Evolutionary conservation across 192 early-diverging fungal species (phyloP).

Genomic region (Coemansia sp.): DNA sequence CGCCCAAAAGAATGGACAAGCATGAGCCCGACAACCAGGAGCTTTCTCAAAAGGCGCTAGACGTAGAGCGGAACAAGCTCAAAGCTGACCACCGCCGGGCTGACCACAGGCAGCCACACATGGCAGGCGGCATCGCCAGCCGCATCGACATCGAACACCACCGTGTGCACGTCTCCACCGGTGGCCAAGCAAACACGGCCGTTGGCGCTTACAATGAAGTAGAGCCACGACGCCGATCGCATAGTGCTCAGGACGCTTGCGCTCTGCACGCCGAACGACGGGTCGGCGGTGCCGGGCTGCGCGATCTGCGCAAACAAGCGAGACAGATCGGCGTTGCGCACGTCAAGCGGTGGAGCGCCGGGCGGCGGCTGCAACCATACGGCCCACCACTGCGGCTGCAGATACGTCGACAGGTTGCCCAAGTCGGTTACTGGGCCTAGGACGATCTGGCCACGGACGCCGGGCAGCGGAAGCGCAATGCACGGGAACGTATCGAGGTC

Average conservation of each 20-base stretch:
- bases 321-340: conserved; percentile 12
- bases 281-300: neutral
- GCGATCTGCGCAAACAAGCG: conserved; percentile 14
- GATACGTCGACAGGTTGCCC: conserved; percentile 34
- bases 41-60: neutral
- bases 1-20: too few relatives aligned
- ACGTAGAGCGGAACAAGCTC: conserved; percentile 12
- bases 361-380: conserved; percentile 16
- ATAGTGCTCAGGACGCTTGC: conserved; percentile 14
- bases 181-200: conserved; percentile 28
- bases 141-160: conserved; percentile 21
- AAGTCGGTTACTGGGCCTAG: conserved; percentile 27
- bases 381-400: conserved; percentile 50
- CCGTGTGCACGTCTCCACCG: conserved; percentile 4
- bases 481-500: conserved; percentile 42
- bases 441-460: conserved; percentile 20
- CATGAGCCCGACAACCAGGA: too few relatives aligned
- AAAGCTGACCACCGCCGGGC: conserved; percentile 33
- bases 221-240: conserved; percentile 23
- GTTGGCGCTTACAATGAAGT: conserved; percentile 19
- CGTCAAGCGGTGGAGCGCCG: neutral
- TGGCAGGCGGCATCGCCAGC: conserved; percentile 1
- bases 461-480: conserved; percentile 28
- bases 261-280: conserved; percentile 1
- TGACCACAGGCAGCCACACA: conserved; percentile 39